Conservation (phyloP, 352 stramenopile genomes). For the Pythium apleroticum region DNA sequence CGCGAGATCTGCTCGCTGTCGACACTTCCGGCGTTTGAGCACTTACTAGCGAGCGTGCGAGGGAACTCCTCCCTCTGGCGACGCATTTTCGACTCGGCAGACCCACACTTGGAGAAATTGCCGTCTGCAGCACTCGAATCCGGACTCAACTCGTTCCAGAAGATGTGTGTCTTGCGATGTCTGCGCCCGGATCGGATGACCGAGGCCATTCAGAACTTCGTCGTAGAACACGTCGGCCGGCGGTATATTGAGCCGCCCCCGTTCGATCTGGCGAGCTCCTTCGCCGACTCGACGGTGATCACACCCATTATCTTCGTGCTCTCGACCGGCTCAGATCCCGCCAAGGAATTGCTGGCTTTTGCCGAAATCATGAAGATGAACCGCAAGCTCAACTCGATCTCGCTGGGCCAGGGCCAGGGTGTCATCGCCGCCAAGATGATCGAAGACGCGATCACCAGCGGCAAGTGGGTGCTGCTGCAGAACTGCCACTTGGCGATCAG, state of each 20-base stretch:
- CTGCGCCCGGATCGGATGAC: slow-evolving; percentile 64
- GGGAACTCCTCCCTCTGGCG: slow-evolving; percentile 35
- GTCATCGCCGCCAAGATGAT: slow-evolving; percentile 88
- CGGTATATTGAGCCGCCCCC: slow-evolving; percentile 84
- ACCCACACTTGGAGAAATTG: slow-evolving; percentile 42
- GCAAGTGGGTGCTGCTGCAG: slow-evolving; percentile 92
- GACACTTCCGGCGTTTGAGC: slow-evolving; percentile 38
- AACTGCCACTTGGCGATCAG: slow-evolving; percentile 93
- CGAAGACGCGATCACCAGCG: slow-evolving; percentile 79
- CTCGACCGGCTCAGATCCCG: slow-evolving; percentile 87
- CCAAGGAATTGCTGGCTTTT: slow-evolving; percentile 86
- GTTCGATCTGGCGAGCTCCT: slow-evolving; percentile 84
- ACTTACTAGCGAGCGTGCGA: slow-evolving; percentile 29
- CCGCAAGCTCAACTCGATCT: slow-evolving; percentile 86
- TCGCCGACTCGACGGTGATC: slow-evolving; percentile 75
- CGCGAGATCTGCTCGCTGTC: slow-evolving; percentile 41
- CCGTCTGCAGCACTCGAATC: slow-evolving; percentile 33
- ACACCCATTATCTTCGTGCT: slow-evolving; percentile 93
- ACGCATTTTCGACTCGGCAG: slow-evolving; percentile 46
- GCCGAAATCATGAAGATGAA: slow-evolving; percentile 85
- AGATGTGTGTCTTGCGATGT: slow-evolving; percentile 56
- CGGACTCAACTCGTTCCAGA: slow-evolving; percentile 42
- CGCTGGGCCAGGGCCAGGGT: slow-evolving; percentile 89
- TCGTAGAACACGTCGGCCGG: slow-evolving; percentile 73
- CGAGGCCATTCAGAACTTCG: slow-evolving; percentile 81